Evolutionary conservation across 1,139 yeast genomes (phyloP).

Genomic region (Debaryomyces singareniensis): DNA sequence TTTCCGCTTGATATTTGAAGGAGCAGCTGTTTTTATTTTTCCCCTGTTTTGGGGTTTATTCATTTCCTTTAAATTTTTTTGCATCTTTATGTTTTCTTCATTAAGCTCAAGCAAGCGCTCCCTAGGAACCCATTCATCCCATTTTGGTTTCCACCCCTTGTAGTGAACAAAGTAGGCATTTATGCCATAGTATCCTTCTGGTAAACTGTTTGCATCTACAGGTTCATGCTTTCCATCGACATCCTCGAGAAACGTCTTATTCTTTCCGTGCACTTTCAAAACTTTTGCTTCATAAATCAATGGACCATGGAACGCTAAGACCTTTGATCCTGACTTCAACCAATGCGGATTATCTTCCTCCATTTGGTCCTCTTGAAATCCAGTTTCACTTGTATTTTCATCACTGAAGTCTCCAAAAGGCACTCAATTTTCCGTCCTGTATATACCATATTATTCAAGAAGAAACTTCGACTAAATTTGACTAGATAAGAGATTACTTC

Average conservation of each 20-base stretch:
- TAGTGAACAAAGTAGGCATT: constrained; percentile 72
- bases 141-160: constrained; percentile 90
- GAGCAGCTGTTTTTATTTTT: constrained; percentile 4
- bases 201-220: constrained; percentile 32
- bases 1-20: constrained; percentile 2
- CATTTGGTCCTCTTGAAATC: neutral
- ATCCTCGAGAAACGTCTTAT: constrained; percentile 31
- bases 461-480: no score
- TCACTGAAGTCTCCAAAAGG: no score
- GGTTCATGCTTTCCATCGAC: constrained; percentile 33
- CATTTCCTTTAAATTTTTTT: constrained; percentile 43
- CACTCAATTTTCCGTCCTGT: no score
- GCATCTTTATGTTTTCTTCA: constrained; percentile 61
- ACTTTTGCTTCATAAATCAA: constrained; percentile 85
- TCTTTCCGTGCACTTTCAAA: constrained; percentile 55
- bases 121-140: constrained; percentile 94
- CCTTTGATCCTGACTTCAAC: constrained; percentile 36
- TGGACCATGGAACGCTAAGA: constrained; percentile 89
- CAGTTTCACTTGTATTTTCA: no score
- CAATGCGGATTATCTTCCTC: neutral
- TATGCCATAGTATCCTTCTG: constrained; percentile 32
- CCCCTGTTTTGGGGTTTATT: constrained; percentile 5
- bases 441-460: no score
- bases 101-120: constrained; percentile 64
- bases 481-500: no score